Conservation (phyloP, 1,284 basidiomycete species). For the Malassezia sp. region DNA sequence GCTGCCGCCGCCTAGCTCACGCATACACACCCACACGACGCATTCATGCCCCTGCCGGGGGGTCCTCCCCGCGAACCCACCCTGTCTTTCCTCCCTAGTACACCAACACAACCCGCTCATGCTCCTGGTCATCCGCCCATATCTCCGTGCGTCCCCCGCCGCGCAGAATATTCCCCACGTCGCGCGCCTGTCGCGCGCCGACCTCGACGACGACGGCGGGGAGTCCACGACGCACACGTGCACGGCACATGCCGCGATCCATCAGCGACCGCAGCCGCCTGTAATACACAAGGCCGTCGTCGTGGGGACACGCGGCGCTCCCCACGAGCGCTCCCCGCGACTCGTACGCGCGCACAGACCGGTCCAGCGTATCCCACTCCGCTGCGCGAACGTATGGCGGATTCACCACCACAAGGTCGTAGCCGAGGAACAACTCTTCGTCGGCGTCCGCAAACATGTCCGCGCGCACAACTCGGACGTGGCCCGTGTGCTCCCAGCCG, state of each 20-base stretch:
- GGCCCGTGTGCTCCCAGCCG: neutral
- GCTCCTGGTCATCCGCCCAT: no score
- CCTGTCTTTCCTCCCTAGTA: no score
- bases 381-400: slow-evolving; percentile 74
- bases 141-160: no score
- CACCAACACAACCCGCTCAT: no score
- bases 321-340: slow-evolving; percentile 69
- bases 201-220: slow-evolving; percentile 10
- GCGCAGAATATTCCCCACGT: no score
- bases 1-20: no score
- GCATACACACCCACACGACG: no score
- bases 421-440: slow-evolving; percentile 28
- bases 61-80: no score
- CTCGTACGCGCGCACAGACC: slow-evolving; percentile 62
- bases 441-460: slow-evolving; percentile 3
- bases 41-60: no score
- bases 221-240: neutral
- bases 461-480: neutral
- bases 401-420: slow-evolving; percentile 74
- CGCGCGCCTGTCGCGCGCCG: slow-evolving; percentile 7
- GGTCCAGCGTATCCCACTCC: slow-evolving; percentile 51
- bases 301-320: slow-evolving; percentile 49
- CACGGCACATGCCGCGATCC: neutral
- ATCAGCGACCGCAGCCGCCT: slow-evolving; percentile 6
- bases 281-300: slow-evolving; percentile 13